These are phyloP conservation scores for Plectosphaerella plurivora DNA, from an alignment of 2,329 filamentous ascomycete genomes.

Conservation along the genomic window DNA sequence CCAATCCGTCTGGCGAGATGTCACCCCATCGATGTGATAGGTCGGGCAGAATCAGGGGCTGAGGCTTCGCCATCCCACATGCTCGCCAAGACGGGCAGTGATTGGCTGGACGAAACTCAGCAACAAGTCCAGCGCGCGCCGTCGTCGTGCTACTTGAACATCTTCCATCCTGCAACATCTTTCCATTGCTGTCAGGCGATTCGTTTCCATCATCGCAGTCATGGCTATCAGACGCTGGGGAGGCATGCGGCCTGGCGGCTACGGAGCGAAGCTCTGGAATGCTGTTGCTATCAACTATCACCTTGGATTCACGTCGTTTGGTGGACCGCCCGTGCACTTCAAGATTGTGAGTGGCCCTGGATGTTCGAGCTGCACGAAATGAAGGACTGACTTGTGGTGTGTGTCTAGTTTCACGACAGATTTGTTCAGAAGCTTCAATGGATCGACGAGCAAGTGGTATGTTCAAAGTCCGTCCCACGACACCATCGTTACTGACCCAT, in stretches of 20 bases:
- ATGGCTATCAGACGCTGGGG: not conserved
- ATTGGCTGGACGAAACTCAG: too few relatives aligned
- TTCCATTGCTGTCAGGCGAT: too few relatives aligned
- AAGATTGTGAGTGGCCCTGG: slow-evolving; percentile 43
- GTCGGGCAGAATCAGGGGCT: too few relatives aligned
- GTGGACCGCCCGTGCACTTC: slow-evolving; percentile 67
- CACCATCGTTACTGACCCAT: not conserved
- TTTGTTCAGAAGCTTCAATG: slow-evolving; percentile 56
- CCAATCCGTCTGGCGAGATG: too few relatives aligned
- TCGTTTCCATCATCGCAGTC: not conserved
- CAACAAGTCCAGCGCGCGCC: too few relatives aligned
- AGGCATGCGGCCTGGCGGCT: not conserved
- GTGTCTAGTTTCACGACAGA: slow-evolving; percentile 43
- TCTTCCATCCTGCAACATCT: too few relatives aligned
- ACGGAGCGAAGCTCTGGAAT: not conserved
- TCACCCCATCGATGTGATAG: too few relatives aligned
- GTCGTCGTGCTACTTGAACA: too few relatives aligned
- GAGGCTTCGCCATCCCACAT: too few relatives aligned
- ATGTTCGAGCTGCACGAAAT: not conserved
- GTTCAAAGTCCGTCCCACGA: not conserved
- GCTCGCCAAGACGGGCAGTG: too few relatives aligned
- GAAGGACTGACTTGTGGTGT: slow-evolving; percentile 1
- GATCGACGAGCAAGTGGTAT: slow-evolving; percentile 60
- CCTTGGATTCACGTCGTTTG: slow-evolving; percentile 62
- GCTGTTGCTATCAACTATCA: slow-evolving; percentile 40